Conservation (phyloP, 371 early-diverging fungal genomes). For the Rhizomucor pusillus region DNA sequence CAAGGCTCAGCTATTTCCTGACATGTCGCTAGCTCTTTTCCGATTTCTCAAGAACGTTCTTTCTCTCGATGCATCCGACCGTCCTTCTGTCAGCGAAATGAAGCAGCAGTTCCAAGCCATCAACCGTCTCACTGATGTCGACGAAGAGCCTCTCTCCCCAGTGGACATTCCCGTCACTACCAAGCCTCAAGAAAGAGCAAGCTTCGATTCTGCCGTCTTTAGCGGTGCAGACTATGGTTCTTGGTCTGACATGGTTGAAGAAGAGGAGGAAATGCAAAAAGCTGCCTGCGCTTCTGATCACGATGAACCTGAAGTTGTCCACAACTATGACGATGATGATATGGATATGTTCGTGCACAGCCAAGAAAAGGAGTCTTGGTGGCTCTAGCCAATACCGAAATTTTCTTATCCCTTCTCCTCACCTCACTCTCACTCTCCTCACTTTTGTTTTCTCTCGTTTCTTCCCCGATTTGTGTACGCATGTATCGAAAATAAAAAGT, state of each 20-base stretch:
- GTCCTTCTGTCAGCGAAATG: constrained; percentile 29
- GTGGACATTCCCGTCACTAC: constrained; percentile 22
- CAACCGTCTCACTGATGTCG: constrained; percentile 8
- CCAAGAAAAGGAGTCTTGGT: constrained; percentile 44
- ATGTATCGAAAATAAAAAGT: no score
- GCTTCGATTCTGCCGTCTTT: constrained; percentile 41
- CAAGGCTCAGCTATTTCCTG: constrained; percentile 42
- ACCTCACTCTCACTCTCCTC: no score
- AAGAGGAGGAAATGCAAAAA: constrained; percentile 20
- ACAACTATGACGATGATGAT: constrained; percentile 29
- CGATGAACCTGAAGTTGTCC: constrained; percentile 3
- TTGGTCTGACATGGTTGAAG: constrained; percentile 48
- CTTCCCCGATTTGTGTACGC: no score
- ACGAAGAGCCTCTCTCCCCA: constrained; percentile 9
- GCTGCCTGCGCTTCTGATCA: constrained; percentile 5
- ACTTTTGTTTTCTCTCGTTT: no score
- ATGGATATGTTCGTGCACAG: constrained; percentile 38
- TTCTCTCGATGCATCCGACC: constrained; percentile 16
- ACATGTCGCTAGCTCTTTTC: constrained; percentile 28
- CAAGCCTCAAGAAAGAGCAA: constrained; percentile 17
- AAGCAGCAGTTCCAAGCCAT: constrained; percentile 19
- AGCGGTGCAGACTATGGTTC: constrained; percentile 23
- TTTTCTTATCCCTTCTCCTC: no score
- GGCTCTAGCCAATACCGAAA: constrained; percentile 19
- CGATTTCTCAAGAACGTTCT: constrained; percentile 32